Base-by-base conservation (phyloP, 805 yeast genomes). In the Maudiozyma barnettii region DNA sequence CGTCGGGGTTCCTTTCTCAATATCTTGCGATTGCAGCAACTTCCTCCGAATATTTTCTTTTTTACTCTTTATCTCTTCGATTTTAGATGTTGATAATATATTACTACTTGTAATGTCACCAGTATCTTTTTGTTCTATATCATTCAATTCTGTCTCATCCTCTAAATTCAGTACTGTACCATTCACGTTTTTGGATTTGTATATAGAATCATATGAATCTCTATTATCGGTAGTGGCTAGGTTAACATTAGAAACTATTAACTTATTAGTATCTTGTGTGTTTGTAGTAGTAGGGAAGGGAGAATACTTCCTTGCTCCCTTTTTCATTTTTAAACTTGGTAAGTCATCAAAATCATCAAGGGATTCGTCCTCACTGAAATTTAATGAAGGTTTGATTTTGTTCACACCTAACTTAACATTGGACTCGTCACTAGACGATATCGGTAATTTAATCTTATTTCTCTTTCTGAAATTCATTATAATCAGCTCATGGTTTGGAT, bases 371-470 rank as follows among this genome's bases (percentile, higher is more conserved):
- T 26, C 30, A 26, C 10, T 12, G 10, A 26, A 26, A 6, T 26
- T 6, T 6, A 26, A 26, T 9, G 30, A 6, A 9, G 10, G 8
- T 9, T 26, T 26, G 10, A 9, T 26, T 26, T 26, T 26, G n/a
- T 14, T 33, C 16, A 8, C 36, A 4, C n/a, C n/a, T 3, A 8
- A 2, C n/a, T 14, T 16, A 14, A 14, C n/a, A 5, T 1, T 18
- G n/a, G 16, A 14, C 6, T n/a, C 20, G 9, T 36, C 22, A 5
- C 12, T 16, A 4, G 21, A 13, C 12, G 30, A 22, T 6, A 6
- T 16, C 2, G 52, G 49, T 37, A 51, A 12, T 14, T 22, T 49
- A 2, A 51, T 45, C 47, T 46, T 47, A 35, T 45, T 51, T 39
- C 41, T 39, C 30, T 39, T 39, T 23, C 41, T 39, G 9, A 39